phyloP scores from a whole-genome alignment of 106 monocot species.

The Agapanthus africanus region DNA sequence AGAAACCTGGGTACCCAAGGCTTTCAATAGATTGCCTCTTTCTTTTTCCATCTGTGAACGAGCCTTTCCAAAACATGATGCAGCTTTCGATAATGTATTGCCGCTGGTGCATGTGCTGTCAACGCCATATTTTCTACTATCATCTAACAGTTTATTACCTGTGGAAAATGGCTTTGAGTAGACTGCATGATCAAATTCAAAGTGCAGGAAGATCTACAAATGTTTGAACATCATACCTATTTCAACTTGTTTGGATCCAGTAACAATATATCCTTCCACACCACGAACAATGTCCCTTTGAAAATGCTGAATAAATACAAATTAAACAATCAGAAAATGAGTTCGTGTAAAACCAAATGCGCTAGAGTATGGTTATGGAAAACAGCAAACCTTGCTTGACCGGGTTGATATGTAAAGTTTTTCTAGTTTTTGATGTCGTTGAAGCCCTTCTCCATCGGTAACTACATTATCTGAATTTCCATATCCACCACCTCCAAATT shows the following conservation, averaged over 20 bases:
- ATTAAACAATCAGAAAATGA: not conserved
- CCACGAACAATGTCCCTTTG: conserved; percentile 95
- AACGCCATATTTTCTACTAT: conserved; percentile 85
- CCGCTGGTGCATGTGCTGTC: conserved; percentile 80
- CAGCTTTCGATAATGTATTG: conserved; percentile 69
- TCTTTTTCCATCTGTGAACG: conserved; percentile 85
- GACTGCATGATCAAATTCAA: not conserved
- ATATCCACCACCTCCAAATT: conserved; percentile 87
- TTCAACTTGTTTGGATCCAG: conserved; percentile 87
- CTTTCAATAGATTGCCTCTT: conserved; percentile 61
- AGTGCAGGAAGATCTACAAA: not conserved
- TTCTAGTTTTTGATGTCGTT: conserved; percentile 74
- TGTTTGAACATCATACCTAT: conserved; percentile 42
- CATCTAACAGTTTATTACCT: conserved; percentile 83
- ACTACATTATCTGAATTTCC: conserved; percentile 58
- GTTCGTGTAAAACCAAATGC: not conserved
- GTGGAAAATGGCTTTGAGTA: not conserved
- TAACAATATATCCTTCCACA: conserved; percentile 88
- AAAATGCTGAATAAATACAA: conserved; percentile 68
- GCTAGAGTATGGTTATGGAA: not conserved
- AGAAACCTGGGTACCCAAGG: conserved; percentile 72
- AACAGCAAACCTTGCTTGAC: conserved; percentile 55
- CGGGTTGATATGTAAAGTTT: conserved; percentile 93
- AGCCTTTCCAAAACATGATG: conserved; percentile 57
- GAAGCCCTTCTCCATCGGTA: conserved; percentile 59